Evolutionary conservation across 129 eudicot genomes (phyloP).

Genomic region (Logfia minima): DNA sequence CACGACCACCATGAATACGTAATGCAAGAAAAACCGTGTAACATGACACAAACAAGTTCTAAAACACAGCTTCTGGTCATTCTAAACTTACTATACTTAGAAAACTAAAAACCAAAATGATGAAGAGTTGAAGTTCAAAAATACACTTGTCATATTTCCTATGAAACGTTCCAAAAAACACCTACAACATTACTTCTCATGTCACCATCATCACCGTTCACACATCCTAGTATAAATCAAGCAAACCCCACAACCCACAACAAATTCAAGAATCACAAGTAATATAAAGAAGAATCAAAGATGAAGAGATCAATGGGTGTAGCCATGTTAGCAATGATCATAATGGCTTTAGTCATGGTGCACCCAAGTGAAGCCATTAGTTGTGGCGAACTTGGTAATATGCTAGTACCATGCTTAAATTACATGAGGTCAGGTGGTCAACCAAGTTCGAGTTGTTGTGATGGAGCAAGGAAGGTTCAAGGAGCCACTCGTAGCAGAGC

Average conservation of each 20-base stretch:
- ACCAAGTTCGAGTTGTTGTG: slow-evolving; percentile 39
- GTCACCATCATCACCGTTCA: slow-evolving; percentile 35
- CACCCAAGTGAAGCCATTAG: slow-evolving; percentile 39
- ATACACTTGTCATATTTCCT: slow-evolving; percentile 30
- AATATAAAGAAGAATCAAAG: not conserved
- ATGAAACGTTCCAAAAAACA: slow-evolving; percentile 26
- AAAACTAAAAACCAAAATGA: slow-evolving; percentile 9
- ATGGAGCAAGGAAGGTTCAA: slow-evolving; percentile 36
- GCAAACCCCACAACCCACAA: not conserved
- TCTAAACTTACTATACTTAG: slow-evolving; percentile 22
- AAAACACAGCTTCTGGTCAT: not conserved
- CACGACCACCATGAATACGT: slow-evolving; percentile 18
- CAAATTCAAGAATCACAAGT: not conserved
- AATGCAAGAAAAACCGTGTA: not conserved
- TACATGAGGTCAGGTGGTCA: slow-evolving; percentile 41
- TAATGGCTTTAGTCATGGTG: slow-evolving; percentile 29
- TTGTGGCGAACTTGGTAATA: slow-evolving; percentile 33
- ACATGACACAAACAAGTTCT: not conserved
- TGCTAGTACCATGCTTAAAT: slow-evolving; percentile 44
- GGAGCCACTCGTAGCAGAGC: slow-evolving; percentile 22
- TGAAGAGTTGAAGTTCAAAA: slow-evolving; percentile 10
- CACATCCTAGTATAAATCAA: slow-evolving; percentile 26
- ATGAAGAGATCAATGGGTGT: slow-evolving; percentile 45
- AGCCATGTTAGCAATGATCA: slow-evolving; percentile 35
- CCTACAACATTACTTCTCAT: slow-evolving; percentile 2